phyloP scores from a whole-genome alignment of 106 monocot species.

The Gastrodia elata region DNA sequence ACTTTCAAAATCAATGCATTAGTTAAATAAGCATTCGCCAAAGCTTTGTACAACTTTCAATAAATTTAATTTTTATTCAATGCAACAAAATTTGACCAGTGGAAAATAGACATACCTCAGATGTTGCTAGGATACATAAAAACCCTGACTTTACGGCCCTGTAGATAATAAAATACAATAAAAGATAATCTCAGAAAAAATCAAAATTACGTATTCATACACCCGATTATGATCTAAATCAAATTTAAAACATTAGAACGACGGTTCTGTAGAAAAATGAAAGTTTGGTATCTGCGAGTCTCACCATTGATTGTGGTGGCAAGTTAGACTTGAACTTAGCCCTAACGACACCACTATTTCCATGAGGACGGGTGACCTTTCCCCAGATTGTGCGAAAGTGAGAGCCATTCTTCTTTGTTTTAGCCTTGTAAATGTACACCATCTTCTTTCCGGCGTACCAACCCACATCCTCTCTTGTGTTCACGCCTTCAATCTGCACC shows the following conservation, averaged over 20 bases:
- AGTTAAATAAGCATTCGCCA: background rate
- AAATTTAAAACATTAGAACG: background rate
- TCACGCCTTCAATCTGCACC: conserved; percentile 75
- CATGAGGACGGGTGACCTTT: conserved; percentile 66
- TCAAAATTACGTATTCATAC: background rate
- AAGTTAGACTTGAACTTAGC: conserved; percentile 88
- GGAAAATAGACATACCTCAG: background rate
- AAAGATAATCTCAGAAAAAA: background rate
- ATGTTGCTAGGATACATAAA: conserved; percentile 5
- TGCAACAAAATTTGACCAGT: background rate
- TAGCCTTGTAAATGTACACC: conserved; percentile 84
- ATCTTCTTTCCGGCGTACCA: conserved; percentile 64
- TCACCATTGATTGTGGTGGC: conserved; percentile 79
- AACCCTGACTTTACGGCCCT: conserved; percentile 8
- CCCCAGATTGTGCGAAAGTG: conserved; percentile 75
- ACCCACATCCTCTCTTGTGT: conserved; percentile 63
- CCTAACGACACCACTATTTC: conserved; percentile 70
- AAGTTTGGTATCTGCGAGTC: background rate
- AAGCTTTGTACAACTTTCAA: background rate
- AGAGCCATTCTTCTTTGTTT: conserved; percentile 59
- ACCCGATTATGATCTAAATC: background rate
- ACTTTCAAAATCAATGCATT: background rate
- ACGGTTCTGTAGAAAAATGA: background rate
- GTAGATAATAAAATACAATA: background rate
- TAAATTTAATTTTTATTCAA: background rate